Base-by-base conservation (phyloP, 2,329 filamentous ascomycete genomes). In the Fusarium algeriense region DNA sequence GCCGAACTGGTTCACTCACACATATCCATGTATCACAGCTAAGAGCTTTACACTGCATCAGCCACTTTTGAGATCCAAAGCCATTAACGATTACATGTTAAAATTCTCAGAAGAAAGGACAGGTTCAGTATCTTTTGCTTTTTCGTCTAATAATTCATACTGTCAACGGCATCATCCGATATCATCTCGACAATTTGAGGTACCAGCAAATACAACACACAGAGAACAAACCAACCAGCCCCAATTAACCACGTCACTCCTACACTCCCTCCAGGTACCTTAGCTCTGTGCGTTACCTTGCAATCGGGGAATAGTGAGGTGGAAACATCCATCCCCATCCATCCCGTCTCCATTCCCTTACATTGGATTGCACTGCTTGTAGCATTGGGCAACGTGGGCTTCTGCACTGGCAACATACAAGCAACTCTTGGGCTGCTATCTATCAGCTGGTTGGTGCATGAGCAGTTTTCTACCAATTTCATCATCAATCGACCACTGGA, bases 221-320 rank as follows among this genome's bases (percentile, higher is more conserved):
- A 49, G 37, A 65, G 28, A 14, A 60, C 53, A 38, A 53, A 45
- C 63, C 61, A 52, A 52, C 49, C 67, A 72, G 69, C 70, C 68
- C 56, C 58, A 41, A 59, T 73, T 64, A 63, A 73, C 70, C 70
- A 73, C 70, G 70, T 73, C 70, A 73, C 70, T 73, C 68, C 19
- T 38, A 32, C 64, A 73, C 70, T 73, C 68, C 30, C 44, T 43
- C 60, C 34, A 43, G 41, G 45, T 60, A 60, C 69, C 28, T 43
- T 72, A 62, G 66, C 60, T 62, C 62, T 48, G 54, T 53, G 44
- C 32, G 28, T 70, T 67, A 60, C 61, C 52, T 35, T 48, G 59
- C 65, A 50, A 69, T 70, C 59, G 69, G 69, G 67, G 65, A 73
- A 70, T 71, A 70, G 66, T 54, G 69, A 72, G 67, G 67, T 73